These are phyloP conservation scores for Entomortierella beljakovae DNA, from an alignment of 192 early-diverging fungal genomes.

Conservation along the genomic window DNA sequence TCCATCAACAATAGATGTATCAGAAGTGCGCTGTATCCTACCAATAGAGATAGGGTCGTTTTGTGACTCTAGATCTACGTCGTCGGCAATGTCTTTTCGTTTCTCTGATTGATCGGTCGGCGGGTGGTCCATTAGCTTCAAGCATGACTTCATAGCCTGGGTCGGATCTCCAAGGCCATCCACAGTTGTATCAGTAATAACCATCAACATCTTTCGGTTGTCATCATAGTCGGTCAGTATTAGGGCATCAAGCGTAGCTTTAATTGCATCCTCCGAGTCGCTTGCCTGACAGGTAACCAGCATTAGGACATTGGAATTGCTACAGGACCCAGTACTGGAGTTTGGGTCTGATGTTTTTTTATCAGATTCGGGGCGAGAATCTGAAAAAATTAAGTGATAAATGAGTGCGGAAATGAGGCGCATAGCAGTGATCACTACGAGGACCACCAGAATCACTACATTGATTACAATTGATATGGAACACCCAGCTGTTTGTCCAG, in stretches of 20 bases:
- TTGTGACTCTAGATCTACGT: constrained; percentile 47
- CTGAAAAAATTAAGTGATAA: constrained; percentile 13
- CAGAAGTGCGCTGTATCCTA: neutral
- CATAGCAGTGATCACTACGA: constrained; percentile 18
- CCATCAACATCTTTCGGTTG: constrained; percentile 83
- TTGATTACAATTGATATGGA: constrained; percentile 28
- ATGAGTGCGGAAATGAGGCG: constrained; percentile 21
- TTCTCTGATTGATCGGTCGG: neutral
- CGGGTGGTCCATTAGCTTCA: constrained; percentile 9
- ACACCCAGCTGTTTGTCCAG: constrained; percentile 27
- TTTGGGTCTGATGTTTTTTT: neutral
- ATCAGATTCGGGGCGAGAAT: neutral
- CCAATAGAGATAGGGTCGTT: constrained; percentile 66
- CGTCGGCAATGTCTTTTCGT: neutral
- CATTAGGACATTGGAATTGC: constrained; percentile 63
- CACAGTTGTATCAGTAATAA: constrained; percentile 89
- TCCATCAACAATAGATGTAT: neutral
- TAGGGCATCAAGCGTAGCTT: constrained; percentile 86
- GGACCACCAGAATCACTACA: constrained; percentile 6
- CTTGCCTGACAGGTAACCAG: constrained; percentile 91
- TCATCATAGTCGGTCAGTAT: constrained; percentile 79
- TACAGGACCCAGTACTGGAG: neutral
- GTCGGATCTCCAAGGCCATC: constrained; percentile 60
- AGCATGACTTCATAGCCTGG: constrained; percentile 11
- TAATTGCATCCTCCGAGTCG: constrained; percentile 74